These are phyloP conservation scores for Linnemannia exigua DNA, from an alignment of 192 early-diverging fungal species.

Conservation along the genomic window DNA sequence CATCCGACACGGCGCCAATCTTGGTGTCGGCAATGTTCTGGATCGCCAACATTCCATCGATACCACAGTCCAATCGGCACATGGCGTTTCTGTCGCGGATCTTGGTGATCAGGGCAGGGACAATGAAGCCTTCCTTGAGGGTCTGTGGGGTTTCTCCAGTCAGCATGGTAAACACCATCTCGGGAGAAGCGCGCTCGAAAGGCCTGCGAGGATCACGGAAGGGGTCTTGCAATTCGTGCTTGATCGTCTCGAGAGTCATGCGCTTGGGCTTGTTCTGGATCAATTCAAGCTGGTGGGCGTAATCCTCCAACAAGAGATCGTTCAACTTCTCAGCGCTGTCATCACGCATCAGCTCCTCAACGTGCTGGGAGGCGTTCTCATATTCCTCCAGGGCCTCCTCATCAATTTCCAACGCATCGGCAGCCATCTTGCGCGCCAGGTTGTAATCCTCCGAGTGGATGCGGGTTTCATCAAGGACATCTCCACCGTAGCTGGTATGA, in stretches of 20 bases:
- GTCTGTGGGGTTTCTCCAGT: conserved; percentile 86
- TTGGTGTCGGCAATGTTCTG: conserved; percentile 71
- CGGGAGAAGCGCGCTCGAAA: conserved; percentile 68
- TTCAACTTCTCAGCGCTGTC: conserved; percentile 80
- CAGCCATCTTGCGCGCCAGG: conserved; percentile 96
- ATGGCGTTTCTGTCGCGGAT: conserved; percentile 84
- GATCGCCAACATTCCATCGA: conserved; percentile 88
- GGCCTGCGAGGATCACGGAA: conserved; percentile 79
- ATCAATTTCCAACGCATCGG: conserved; percentile 93
- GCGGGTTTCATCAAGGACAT: conserved; percentile 93
- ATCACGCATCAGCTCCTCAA: conserved; percentile 84
- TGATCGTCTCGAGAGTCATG: conserved; percentile 87
- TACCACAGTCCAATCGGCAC: conserved; percentile 79
- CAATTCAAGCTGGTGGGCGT: conserved; percentile 86
- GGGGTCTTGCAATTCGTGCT: conserved; percentile 88
- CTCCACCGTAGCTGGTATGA: conserved; percentile 69
- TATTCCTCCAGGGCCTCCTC: conserved; percentile 79
- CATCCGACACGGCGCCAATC: conserved; percentile 69
- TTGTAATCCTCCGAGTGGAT: conserved; percentile 98
- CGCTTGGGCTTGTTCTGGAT: conserved; percentile 84
- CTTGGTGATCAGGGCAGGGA: conserved; percentile 77
- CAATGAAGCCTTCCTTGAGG: conserved; percentile 73
- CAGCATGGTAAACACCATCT: conserved; percentile 85
- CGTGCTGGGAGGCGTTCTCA: conserved; percentile 81
- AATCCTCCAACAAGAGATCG: conserved; percentile 90